phyloP scores from a whole-genome alignment of 345 rosid species.

The Bruguiera gymnorhiza region DNA sequence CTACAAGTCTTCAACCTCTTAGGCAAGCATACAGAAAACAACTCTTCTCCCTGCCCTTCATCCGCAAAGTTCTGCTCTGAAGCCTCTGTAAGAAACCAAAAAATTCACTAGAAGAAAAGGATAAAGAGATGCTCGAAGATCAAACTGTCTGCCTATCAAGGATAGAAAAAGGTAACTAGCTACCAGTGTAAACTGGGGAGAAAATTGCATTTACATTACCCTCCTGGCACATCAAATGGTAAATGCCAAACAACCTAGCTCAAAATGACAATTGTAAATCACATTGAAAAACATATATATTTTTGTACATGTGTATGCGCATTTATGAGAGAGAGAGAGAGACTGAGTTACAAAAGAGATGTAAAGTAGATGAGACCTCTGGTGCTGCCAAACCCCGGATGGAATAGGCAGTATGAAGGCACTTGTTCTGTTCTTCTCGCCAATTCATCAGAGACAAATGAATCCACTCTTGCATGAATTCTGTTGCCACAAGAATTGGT shows the following conservation, averaged over 20 bases:
- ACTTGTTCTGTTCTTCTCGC: slow-evolving; percentile 22
- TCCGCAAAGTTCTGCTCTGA: slow-evolving; percentile 76
- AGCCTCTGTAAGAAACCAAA: slow-evolving; percentile 40
- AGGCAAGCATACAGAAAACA: slow-evolving; percentile 13
- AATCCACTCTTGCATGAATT: slow-evolving; percentile 20
- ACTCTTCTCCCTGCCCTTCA: slow-evolving; percentile 32
- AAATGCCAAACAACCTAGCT: too few relatives aligned
- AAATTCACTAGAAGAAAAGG: not conserved
- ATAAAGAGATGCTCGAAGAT: not conserved
- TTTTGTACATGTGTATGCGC: too few relatives aligned
- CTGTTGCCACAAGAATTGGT: slow-evolving; percentile 16
- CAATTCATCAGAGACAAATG: slow-evolving; percentile 22
- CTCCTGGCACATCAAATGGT: too few relatives aligned
- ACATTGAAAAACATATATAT: too few relatives aligned
- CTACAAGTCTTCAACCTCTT: slow-evolving; percentile 34
- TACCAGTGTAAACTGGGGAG: too few relatives aligned
- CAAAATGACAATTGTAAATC: too few relatives aligned
- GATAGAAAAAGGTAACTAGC: not conserved
- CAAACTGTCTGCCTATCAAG: not conserved
- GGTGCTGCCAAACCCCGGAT: slow-evolving; percentile 21
- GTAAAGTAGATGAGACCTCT: slow-evolving; percentile 41
- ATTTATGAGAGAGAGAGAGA: too few relatives aligned
- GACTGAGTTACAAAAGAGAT: not conserved
- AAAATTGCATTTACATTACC: too few relatives aligned
- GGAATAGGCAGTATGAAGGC: slow-evolving; percentile 12